A percentile compares a stretch with the other conserved stretches of the same genome.
These are phyloP conservation scores for Malassezia equina DNA, from an alignment of 1,284 basidiomycete species.

Conservation along the genomic window DNA sequence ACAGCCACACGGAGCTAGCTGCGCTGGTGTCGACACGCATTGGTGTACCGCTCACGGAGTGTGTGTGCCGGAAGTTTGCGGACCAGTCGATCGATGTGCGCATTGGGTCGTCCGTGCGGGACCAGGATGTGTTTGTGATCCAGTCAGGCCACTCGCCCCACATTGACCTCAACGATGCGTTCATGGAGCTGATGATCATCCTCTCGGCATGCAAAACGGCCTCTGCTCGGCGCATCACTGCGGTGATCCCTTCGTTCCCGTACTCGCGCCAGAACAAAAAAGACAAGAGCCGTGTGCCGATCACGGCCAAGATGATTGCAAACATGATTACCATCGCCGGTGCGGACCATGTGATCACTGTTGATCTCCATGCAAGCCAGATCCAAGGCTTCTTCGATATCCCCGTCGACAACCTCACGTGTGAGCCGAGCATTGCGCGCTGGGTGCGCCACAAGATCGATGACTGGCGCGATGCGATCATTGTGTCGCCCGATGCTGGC, in stretches of 20 bases:
- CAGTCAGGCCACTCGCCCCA: constrained; percentile 42
- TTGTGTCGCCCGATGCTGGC: constrained; percentile 93
- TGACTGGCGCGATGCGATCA: constrained; percentile 77
- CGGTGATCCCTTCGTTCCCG: constrained; percentile 94
- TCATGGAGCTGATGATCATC: constrained; percentile 66
- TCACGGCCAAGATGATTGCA: constrained; percentile 94
- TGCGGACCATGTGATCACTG: constrained; percentile 96
- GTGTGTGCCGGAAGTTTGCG: constrained; percentile 87
- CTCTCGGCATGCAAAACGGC: constrained; percentile 93
- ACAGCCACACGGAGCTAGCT: constrained; percentile 94
- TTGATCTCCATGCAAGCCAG: constrained; percentile 95
- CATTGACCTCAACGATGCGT: constrained; percentile 43
- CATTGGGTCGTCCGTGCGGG: constrained; percentile 75
- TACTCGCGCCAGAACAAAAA: constrained; percentile 98
- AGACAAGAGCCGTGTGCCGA: constrained; percentile 89
- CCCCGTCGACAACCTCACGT: constrained; percentile 73
- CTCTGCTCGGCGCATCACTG: constrained; percentile 88
- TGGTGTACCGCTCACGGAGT: constrained; percentile 77
- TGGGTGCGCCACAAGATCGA: constrained; percentile 74
- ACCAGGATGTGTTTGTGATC: constrained; percentile 56
- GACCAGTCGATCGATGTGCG: constrained; percentile 63
- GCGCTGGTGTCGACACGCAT: constrained; percentile 85
- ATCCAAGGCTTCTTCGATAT: constrained; percentile 99
- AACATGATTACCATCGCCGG: constrained; percentile 95
- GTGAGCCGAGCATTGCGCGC: constrained; percentile 37